Evolutionary conservation across 371 early-diverging fungal species (phyloP), one percentile per base, ranked within the genome.

Genomic region (Saksenaea vasiformis): DNA sequence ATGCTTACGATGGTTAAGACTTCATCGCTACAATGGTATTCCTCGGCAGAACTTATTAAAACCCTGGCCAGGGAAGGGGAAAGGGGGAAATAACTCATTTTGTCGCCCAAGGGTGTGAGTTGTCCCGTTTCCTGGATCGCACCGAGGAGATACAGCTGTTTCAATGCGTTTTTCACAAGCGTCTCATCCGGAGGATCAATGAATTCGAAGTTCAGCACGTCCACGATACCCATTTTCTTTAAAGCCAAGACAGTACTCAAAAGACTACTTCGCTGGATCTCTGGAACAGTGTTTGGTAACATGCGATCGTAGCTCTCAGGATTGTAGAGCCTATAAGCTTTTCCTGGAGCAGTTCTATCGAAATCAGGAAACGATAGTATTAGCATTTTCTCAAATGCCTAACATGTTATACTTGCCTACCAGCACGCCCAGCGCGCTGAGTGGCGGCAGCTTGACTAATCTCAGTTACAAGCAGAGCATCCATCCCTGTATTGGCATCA

Each of bases 371-470:
- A 15, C 35, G n/a, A 7, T 31, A 2, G 31, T 31, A 31, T 38
- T 15, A 87, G 57, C 5, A 77, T 66, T 28, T 57, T 58, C 3
- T 81, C 77, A 65, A 81, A 89, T n/a, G n/a, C n/a, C 5, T 26
- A 15, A 1, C 13, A 27, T 35, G n/a, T 28, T 28, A 17, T 26
- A 8, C 86, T 85, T n/a, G 91, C 90, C 99, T 86, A 4, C 99
- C 99, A n/a, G 99, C 99, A 44, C 99, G 89, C 22, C 99, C 99
- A 26, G 92, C 91, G 54, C 99, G 85, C 77, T 99, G 99, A 53
- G 91, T 91, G 3, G 99, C 98, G 4, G 97, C 91, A 2, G 98
- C 98, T 66, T 94, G 91, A 51, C 85, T 85, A 56, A 95, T 89
- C 13, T 90, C 91, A n/a, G 88, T 89, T 0, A 93, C 88, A 15